A percentile compares a stretch with the other conserved stretches of the same genome.
Conservation (phyloP, 768 basidiomycete genomes). For the Suillus alpinus region DNA sequence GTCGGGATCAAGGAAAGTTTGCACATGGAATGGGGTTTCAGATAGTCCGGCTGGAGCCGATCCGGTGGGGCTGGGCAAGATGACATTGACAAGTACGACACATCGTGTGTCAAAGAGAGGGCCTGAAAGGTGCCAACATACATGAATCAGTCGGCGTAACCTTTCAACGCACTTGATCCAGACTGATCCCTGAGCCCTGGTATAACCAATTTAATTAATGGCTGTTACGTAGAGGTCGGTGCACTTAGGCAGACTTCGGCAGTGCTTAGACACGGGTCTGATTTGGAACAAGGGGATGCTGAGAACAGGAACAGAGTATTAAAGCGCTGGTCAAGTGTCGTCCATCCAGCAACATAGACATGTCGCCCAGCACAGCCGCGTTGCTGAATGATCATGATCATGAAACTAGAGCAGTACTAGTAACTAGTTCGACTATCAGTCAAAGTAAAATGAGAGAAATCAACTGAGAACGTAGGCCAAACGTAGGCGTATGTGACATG, state of each 20-base stretch:
- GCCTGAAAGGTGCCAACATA: not conserved
- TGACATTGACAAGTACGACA: not conserved
- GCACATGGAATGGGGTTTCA: not conserved
- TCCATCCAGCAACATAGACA: not conserved
- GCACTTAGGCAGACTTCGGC: not conserved
- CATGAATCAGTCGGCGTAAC: not conserved
- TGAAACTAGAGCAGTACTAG: not conserved
- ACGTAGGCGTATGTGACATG: conserved; percentile 13
- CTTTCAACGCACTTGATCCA: not conserved
- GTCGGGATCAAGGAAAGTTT: not conserved
- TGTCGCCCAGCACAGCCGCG: not conserved
- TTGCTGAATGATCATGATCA: not conserved
- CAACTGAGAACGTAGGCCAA: not conserved
- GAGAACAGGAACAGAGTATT: not conserved
- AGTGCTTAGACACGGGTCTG: conserved; percentile 6
- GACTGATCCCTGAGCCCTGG: not conserved
- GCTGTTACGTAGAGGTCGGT: not conserved
- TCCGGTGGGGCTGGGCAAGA: not conserved
- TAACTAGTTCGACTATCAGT: too few relatives aligned
- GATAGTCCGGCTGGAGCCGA: not conserved
- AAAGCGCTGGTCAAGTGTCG: not conserved
- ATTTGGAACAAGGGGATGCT: conserved; percentile 13
- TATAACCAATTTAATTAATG: not conserved
- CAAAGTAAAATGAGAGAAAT: conserved; percentile 2
- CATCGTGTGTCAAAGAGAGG: not conserved